A percentile compares a stretch with the other conserved stretches of the same genome.
Conservation (phyloP, 2,329 filamentous ascomycete species). For the Epichloe scottii region DNA sequence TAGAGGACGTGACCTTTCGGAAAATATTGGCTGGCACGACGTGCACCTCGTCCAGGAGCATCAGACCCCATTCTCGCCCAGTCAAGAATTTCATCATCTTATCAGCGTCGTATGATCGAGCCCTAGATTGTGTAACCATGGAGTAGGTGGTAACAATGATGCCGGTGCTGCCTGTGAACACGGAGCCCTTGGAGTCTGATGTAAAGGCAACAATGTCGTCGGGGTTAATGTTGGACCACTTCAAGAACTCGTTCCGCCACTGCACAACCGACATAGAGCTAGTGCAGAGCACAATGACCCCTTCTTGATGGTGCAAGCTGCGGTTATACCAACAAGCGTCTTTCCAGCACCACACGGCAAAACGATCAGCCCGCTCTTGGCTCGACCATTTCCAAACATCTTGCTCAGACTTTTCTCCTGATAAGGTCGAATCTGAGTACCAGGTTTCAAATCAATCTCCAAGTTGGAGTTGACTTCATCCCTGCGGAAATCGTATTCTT, state of each 20-base stretch:
- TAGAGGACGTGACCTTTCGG: slow-evolving; percentile 79
- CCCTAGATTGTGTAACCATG: slow-evolving; percentile 90
- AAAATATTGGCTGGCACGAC: slow-evolving; percentile 97
- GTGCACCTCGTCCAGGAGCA: slow-evolving; percentile 96
- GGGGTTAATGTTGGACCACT: slow-evolving; percentile 92
- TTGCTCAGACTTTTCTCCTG: slow-evolving; percentile 97
- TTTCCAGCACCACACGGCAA: slow-evolving; percentile 94
- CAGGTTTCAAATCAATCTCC: slow-evolving; percentile 84
- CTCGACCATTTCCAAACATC: slow-evolving; percentile 97
- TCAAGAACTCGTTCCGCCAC: slow-evolving; percentile 92
- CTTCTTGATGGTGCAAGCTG: slow-evolving; percentile 95
- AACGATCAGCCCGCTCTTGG: slow-evolving; percentile 95
- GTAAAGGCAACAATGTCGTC: slow-evolving; percentile 93
- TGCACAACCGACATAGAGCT: slow-evolving; percentile 97
- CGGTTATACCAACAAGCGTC: slow-evolving; percentile 95
- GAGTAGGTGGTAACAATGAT: slow-evolving; percentile 97
- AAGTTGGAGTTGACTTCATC: slow-evolving; percentile 81
- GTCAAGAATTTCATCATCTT: slow-evolving; percentile 97
- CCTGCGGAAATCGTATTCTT: slow-evolving; percentile 95
- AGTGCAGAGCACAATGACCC: slow-evolving; percentile 91
- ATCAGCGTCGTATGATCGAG: slow-evolving; percentile 80
- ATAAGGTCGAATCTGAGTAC: slow-evolving; percentile 83
- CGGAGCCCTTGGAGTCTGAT: slow-evolving; percentile 70
- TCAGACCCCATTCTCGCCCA: slow-evolving; percentile 85
- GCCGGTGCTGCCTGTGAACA: slow-evolving; percentile 78